These are phyloP conservation scores for Ophiostoma tasmaniense DNA, from an alignment of 2,329 filamentous ascomycete genomes.

Conservation along the genomic window DNA sequence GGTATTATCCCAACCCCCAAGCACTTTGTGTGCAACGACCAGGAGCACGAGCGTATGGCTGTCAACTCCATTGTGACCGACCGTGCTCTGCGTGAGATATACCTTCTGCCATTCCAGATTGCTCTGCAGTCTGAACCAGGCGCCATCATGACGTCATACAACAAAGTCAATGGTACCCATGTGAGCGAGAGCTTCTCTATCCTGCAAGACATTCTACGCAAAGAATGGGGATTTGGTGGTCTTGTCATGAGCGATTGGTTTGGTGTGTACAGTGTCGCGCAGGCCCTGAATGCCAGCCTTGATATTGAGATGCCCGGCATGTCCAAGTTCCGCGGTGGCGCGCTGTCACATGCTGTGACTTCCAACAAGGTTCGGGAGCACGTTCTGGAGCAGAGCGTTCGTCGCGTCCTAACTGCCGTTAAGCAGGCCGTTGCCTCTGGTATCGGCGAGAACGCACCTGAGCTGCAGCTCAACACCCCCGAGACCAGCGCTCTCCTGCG, in stretches of 20 bases:
- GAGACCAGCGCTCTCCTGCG: slow-evolving; percentile 17
- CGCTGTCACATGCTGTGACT: slow-evolving; percentile 11
- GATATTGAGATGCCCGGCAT: slow-evolving; percentile 29
- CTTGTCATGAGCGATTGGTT: slow-evolving; percentile 35
- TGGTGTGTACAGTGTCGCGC: slow-evolving; percentile 24
- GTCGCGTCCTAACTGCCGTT: slow-evolving; percentile 24
- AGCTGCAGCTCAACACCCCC: slow-evolving; percentile 11
- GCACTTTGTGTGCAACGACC: slow-evolving; percentile 35
- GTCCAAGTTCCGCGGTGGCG: slow-evolving; percentile 23
- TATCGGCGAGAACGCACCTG: slow-evolving; percentile 15
- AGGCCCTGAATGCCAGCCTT: slow-evolving; percentile 23
- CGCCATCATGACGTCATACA: slow-evolving; percentile 34
- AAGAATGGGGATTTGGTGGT: slow-evolving; percentile 33
- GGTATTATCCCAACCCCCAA: slow-evolving; percentile 33
- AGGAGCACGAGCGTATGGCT: slow-evolving; percentile 31
- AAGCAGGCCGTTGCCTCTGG: background rate
- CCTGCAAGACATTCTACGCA: slow-evolving; percentile 29
- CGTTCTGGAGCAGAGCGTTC: slow-evolving; percentile 25
- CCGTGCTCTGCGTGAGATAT: slow-evolving; percentile 34
- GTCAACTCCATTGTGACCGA: slow-evolving; percentile 31
- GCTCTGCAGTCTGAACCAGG: slow-evolving; percentile 23
- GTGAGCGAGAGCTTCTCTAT: slow-evolving; percentile 31
- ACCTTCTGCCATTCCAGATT: slow-evolving; percentile 33
- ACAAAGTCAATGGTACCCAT: slow-evolving; percentile 33
- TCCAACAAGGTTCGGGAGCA: slow-evolving; percentile 22